A percentile compares a stretch with the other conserved stretches of the same genome.
These are phyloP conservation scores for Bolboschoenoplectus hybrid DNA, from an alignment of 202 grass and related monocot species.

Conservation along the genomic window DNA sequence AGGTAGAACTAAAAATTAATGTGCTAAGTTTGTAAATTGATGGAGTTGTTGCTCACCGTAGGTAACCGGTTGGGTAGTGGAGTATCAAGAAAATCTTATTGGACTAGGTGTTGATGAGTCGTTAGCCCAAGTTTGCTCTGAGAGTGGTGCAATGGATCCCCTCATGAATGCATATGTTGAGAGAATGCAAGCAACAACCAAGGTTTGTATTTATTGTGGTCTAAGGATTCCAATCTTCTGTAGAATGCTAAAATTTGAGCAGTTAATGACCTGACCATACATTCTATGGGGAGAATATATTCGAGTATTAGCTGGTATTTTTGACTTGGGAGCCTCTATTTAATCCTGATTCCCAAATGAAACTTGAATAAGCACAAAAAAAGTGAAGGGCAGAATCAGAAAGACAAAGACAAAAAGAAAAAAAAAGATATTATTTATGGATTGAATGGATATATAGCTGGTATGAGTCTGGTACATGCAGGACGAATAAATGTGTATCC, in stretches of 20 bases:
- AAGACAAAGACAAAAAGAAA: background rate
- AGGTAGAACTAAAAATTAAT: conserved; percentile 8
- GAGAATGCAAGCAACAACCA: conserved; percentile 95
- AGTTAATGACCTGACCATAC: background rate
- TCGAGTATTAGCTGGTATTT: background rate
- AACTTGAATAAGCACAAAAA: background rate
- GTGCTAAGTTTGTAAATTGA: conserved; percentile 30
- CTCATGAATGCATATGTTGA: conserved; percentile 99
- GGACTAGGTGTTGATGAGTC: conserved; percentile 93
- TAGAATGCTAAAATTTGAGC: background rate
- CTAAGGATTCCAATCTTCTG: background rate
- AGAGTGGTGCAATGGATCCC: conserved; percentile 98
- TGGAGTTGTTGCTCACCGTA: conserved; percentile 46
- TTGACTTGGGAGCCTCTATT: background rate
- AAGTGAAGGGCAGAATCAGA: conserved; percentile 6
- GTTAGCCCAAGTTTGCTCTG: conserved; percentile 98
- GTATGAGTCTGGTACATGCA: background rate
- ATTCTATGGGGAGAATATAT: conserved; percentile 1
- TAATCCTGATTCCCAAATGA: background rate
- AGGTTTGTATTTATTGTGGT: conserved; percentile 52
- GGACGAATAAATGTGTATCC: background rate
- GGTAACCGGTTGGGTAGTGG: conserved; percentile 99
- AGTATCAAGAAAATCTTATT: conserved; percentile 99
- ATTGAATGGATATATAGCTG: background rate
- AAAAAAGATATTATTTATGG: background rate